Percentiles rank a stretch among this genome's conserved stretches.
These are phyloP conservation scores for Aureobasidium namibiae DNA, from an alignment of 2,329 filamentous ascomycete genomes.

Conservation along the genomic window DNA sequence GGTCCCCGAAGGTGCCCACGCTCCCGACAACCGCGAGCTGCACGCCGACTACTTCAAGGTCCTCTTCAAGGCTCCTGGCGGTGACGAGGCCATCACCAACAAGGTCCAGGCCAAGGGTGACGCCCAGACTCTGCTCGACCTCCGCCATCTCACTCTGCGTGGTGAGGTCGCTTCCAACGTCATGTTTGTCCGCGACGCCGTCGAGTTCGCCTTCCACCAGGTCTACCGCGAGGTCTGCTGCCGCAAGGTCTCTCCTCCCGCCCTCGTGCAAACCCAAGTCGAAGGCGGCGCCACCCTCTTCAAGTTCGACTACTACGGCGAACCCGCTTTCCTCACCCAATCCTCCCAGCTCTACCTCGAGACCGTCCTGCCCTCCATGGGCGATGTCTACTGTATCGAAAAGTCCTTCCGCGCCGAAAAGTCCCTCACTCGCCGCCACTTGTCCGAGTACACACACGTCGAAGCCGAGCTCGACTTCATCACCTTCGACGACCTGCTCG, in stretches of 20 bases:
- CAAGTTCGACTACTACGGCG: conserved; percentile 79
- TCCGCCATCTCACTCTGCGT: conserved; percentile 76
- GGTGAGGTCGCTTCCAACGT: conserved; percentile 77
- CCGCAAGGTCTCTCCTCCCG: conserved; percentile 79
- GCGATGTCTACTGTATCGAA: conserved; percentile 95
- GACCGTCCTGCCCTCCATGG: conserved; percentile 81
- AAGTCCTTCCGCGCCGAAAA: conserved; percentile 99
- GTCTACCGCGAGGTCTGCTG: conserved; percentile 69
- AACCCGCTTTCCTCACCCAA: conserved; percentile 89
- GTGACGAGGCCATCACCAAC: conserved; percentile 88
- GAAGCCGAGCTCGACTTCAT: conserved; percentile 97
- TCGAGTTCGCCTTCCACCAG: conserved; percentile 72
- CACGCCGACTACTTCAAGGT: conserved; percentile 81
- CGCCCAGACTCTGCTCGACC: conserved; percentile 66
- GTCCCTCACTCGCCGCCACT: conserved; percentile 83
- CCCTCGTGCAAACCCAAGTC: conserved; percentile 89
- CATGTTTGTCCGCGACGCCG: conserved; percentile 75
- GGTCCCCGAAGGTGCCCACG: conserved; percentile 68
- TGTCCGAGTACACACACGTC: conserved; percentile 94
- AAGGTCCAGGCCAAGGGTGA: conserved; percentile 61
- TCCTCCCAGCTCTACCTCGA: conserved; percentile 97
- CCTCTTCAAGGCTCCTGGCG: conserved; percentile 59
- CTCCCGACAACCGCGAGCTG: conserved; percentile 77
- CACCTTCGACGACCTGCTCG: conserved; percentile 78
- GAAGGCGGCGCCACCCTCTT: conserved; percentile 91